Evolutionary conservation across 768 basidiomycete species (phyloP).

Genomic region (Dioszegia crocea): DNA sequence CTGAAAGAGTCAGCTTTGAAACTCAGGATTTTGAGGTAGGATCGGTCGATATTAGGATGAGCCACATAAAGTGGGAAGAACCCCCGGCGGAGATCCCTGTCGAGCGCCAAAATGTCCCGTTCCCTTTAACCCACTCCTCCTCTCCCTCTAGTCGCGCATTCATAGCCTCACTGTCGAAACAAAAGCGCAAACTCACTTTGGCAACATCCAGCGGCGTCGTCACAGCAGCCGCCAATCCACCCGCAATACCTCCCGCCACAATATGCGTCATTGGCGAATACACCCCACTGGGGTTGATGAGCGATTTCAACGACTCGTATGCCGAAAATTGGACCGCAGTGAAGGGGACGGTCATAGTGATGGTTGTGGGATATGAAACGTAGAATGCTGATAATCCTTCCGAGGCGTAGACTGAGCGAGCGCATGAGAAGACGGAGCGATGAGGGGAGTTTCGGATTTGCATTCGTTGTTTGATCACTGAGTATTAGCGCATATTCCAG

Average conservation of each 20-base stretch:
- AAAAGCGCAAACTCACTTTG: slow-evolving; percentile 54
- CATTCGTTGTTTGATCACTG: slow-evolving; percentile 99
- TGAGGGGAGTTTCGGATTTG: slow-evolving; percentile 92
- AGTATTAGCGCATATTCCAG: not conserved
- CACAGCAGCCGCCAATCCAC: slow-evolving; percentile 88
- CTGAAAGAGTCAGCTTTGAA: slow-evolving; percentile 26
- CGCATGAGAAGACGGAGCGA: slow-evolving; percentile 79
- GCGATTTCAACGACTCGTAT: slow-evolving; percentile 84
- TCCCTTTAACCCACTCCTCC: too few species aligned
- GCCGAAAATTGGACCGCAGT: slow-evolving; percentile 97
- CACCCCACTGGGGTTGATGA: slow-evolving; percentile 75
- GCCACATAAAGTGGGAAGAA: too few species aligned
- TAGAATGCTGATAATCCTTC: slow-evolving; percentile 93
- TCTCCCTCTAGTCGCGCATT: not conserved
- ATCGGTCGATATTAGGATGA: too few species aligned
- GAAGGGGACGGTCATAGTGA: slow-evolving; percentile 94
- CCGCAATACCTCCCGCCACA: slow-evolving; percentile 83
- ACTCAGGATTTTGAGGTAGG: not conserved
- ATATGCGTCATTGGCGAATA: slow-evolving; percentile 96
- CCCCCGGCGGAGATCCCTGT: too few species aligned
- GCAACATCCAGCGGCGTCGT: slow-evolving; percentile 97
- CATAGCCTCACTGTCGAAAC: not conserved
- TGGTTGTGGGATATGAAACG: slow-evolving; percentile 95
- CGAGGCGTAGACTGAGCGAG: slow-evolving; percentile 71
- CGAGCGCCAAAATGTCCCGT: too few species aligned